Evolutionary conservation across 2,329 filamentous ascomycete species (phyloP).

Genomic region (Claviceps spartinae): DNA sequence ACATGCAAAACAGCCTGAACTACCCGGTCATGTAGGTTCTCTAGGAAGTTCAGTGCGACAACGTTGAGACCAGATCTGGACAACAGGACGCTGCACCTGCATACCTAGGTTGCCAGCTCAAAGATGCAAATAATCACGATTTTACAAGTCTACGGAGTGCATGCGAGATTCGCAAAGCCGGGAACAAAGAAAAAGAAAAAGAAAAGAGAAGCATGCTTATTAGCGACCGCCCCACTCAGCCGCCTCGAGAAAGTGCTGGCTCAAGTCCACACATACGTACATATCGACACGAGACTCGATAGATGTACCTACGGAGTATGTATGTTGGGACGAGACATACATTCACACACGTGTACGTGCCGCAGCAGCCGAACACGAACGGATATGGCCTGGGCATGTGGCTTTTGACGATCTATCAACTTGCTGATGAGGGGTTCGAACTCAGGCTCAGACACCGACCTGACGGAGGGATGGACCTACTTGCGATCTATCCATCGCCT

Average conservation of each 20-base stretch:
- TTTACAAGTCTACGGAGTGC: too few species aligned
- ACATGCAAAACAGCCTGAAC: not conserved
- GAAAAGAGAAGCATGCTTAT: not conserved
- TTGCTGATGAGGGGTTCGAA: too few species aligned
- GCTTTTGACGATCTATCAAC: too few species aligned
- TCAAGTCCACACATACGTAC: not conserved
- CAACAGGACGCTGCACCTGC: too few species aligned
- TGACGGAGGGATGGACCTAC: too few species aligned
- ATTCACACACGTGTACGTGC: not conserved
- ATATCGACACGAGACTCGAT: not conserved
- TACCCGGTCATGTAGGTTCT: not conserved
- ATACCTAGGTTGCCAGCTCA: too few species aligned
- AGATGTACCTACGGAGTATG: too few species aligned
- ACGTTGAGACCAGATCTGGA: too few species aligned
- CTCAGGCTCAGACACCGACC: too few species aligned
- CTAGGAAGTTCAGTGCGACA: not conserved
- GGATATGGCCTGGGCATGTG: too few species aligned
- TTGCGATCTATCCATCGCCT: too few species aligned
- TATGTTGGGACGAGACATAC: not conserved
- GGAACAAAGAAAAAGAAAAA: not conserved
- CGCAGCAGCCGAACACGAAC: not conserved
- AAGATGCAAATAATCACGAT: not conserved
- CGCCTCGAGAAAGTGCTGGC: not conserved
- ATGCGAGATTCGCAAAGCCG: too few species aligned
- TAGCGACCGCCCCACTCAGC: not conserved